phyloP scores from a whole-genome alignment of 169 alveolate genomes.

The Eimeria praecox region DNA sequence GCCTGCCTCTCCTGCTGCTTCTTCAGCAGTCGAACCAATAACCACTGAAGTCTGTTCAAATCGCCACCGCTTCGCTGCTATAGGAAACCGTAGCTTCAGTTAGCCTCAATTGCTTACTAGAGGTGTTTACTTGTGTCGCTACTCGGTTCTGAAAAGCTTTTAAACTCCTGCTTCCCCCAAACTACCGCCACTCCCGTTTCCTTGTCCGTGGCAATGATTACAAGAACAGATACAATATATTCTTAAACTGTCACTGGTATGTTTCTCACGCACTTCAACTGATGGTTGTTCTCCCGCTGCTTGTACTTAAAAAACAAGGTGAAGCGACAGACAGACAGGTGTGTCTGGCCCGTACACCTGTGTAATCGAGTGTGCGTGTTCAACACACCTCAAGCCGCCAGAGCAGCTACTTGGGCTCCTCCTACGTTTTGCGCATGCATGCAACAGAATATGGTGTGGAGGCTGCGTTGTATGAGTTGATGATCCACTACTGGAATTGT shows the following conservation, averaged over 20 bases:
- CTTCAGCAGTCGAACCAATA: not conserved
- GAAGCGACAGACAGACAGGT: not conserved
- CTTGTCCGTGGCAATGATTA: not conserved
- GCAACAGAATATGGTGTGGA: not conserved
- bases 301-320: not conserved
- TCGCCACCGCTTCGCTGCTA: not conserved
- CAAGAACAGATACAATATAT: too few relatives aligned
- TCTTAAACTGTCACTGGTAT: too few relatives aligned
- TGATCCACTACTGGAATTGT: not conserved
- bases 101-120: not conserved
- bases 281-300: slow-evolving; percentile 1
- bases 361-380: not conserved
- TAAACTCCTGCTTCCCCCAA: not conserved
- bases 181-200: not conserved
- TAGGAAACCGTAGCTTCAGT: not conserved
- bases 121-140: not conserved
- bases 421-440: not conserved
- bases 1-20: not conserved
- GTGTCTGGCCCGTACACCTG: not conserved
- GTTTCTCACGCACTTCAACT: not conserved
- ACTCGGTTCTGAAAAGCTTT: not conserved
- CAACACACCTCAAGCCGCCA: not conserved
- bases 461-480: not conserved
- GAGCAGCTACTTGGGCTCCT: not conserved
- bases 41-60: not conserved